Evolutionary conservation across 331 rosid species (phyloP).

Genomic region (Arachis monticola): DNA sequence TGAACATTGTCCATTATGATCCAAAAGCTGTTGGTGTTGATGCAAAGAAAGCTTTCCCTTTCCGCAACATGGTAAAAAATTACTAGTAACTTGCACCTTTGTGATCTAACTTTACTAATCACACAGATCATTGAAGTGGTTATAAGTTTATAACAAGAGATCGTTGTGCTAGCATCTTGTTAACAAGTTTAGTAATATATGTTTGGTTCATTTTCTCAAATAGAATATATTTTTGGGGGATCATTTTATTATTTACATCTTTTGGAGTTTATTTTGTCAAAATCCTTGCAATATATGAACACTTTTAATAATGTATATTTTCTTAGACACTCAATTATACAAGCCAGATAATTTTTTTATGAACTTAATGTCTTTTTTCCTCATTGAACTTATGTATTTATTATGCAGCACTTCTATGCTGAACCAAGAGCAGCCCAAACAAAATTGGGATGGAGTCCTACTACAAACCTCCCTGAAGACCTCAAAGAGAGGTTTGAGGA

Average conservation of each 20-base stretch:
- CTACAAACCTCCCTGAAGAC: conserved; percentile 78
- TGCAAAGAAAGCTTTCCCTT: conserved; percentile 95
- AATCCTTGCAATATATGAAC: not conserved
- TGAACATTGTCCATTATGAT: conserved; percentile 79
- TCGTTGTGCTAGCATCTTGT: not conserved
- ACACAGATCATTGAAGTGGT: conserved; percentile 11
- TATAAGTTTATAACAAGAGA: not conserved
- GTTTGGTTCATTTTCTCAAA: no score
- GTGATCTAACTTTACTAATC: no score
- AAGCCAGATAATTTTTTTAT: not conserved
- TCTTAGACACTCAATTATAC: not conserved
- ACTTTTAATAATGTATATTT: not conserved
- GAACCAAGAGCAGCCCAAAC: conserved; percentile 95
- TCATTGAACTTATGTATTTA: no score
- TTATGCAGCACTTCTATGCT: conserved; percentile 89
- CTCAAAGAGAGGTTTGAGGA: conserved; percentile 84
- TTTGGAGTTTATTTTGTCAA: no score
- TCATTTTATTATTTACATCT: no score
- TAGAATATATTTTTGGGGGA: no score
- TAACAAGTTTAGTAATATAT: not conserved
- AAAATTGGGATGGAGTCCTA: conserved; percentile 73
- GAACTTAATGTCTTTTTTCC: not conserved
- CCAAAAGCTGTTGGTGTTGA: conserved; percentile 86
- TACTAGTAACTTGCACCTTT: not conserved
- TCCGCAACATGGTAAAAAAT: conserved; percentile 56